A percentile compares a stretch with the other conserved stretches of the same genome.
Conservation (phyloP, 148 eudicot species). For the Nepenthes mirabilis region DNA sequence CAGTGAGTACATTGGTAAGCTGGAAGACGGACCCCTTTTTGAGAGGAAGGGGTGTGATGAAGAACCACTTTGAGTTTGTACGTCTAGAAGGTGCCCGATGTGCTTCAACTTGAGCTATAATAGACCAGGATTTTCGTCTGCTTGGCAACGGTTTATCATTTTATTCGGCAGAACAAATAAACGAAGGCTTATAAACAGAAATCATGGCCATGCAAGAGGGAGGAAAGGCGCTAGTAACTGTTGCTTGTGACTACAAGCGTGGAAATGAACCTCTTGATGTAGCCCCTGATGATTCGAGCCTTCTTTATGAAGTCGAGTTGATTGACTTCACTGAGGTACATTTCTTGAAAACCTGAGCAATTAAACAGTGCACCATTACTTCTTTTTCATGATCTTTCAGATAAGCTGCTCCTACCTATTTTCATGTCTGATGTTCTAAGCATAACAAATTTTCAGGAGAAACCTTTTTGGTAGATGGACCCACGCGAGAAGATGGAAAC, state of each 20-base stretch:
- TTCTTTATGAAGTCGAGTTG: conserved; percentile 22
- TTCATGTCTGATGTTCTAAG: too few species aligned
- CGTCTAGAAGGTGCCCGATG: conserved; percentile 21
- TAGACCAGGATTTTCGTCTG: not conserved
- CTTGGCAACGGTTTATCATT: not conserved
- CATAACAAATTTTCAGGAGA: conserved; percentile 18
- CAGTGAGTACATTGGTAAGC: conserved; percentile 25
- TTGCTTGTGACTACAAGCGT: conserved; percentile 6
- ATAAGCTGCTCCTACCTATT: not conserved
- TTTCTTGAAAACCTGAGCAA: not conserved
- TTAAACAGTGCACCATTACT: not conserved
- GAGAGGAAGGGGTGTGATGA: conserved; percentile 25
- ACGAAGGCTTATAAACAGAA: conserved; percentile 24
- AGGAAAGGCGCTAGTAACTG: conserved; percentile 21
- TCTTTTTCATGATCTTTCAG: too few species aligned
- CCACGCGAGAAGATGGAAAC: conserved; percentile 37
- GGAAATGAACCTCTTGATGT: conserved; percentile 4
- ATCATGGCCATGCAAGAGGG: conserved; percentile 31
- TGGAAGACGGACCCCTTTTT: conserved; percentile 21
- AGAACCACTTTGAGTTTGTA: conserved; percentile 30
- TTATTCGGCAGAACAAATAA: conserved; percentile 17
- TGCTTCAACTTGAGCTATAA: not conserved
- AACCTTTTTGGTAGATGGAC: conserved; percentile 54
- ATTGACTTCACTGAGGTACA: conserved; percentile 26
- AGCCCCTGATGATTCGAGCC: conserved; percentile 1